Conservation (phyloP, 2,329 filamentous ascomycete species). For the Tolypocladium album region DNA sequence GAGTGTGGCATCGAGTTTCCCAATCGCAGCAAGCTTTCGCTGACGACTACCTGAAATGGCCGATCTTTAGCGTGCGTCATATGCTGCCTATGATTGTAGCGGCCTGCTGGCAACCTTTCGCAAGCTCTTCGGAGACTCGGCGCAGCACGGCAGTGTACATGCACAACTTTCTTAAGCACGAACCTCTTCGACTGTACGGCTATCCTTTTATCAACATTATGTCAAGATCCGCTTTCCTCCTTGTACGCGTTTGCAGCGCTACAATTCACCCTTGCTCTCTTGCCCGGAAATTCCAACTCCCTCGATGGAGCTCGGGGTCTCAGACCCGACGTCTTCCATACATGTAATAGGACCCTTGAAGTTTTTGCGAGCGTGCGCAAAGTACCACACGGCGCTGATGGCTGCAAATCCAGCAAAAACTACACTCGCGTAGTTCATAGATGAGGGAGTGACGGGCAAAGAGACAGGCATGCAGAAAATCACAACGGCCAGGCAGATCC, state of each 20-base stretch:
- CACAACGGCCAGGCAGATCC: slow-evolving; percentile 60
- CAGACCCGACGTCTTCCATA: neutral
- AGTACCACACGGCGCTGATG: slow-evolving; percentile 53
- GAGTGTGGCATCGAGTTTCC: neutral
- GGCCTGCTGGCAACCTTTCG: too few species aligned
- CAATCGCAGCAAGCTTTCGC: neutral
- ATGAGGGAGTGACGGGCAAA: slow-evolving; percentile 41
- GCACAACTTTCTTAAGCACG: neutral
- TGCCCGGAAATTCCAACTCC: neutral
- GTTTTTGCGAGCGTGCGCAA: slow-evolving; percentile 49
- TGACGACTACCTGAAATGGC: neutral
- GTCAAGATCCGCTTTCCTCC: too few species aligned
- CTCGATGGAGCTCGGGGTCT: neutral
- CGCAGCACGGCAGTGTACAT: neutral
- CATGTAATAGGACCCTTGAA: slow-evolving; percentile 54
- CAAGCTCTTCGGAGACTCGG: neutral
- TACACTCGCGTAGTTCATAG: slow-evolving; percentile 62
- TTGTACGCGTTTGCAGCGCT: neutral
- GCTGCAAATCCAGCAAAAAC: slow-evolving; percentile 53
- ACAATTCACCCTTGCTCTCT: neutral
- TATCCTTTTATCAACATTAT: neutral
- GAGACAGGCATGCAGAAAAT: slow-evolving; percentile 68
- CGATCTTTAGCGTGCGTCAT: neutral
- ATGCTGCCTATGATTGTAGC: too few species aligned
- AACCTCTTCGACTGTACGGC: neutral